Base-by-base conservation (phyloP, 2,329 filamentous ascomycete genomes). In the Rhynchosporium agropyri region DNA sequence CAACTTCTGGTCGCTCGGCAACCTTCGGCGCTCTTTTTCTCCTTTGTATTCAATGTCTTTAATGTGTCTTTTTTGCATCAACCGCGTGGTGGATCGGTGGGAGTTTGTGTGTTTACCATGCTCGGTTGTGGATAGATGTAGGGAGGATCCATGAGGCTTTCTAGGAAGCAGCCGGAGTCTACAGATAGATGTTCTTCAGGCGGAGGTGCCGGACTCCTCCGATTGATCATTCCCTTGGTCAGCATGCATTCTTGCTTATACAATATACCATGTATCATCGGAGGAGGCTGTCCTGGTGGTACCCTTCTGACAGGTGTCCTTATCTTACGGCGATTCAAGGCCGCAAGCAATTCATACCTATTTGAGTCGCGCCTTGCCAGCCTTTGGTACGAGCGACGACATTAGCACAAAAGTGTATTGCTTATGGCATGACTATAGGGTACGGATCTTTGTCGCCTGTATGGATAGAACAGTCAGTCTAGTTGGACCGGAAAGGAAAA, bases 41-140 rank as follows among this genome's bases (percentile, higher is more conserved):
- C 68, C 63, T 73, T 72, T 73, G 70, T 72, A 67, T 71, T 68
- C 64, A 67, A 71, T 68, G 70, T 72, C 66, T 63, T 69, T 72
- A 72, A 73, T 72, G 72, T 72, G 20, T 36, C 9, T 36, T 72
- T 73, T 63, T 73, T 72, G 63, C 54, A 68, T 71, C 69, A 71
- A 55, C 71, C 67, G 68, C 65, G 59, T 65, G 63, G 59, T 63
- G 62, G 65, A 29, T 65, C 33, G 48, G 48, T 43, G 42, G 13
- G 58, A 59, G 60, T 55, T 58, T 60, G 50, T 63, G 60, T 63
- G 53, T 56, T 63, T 51, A 62, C 54, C 54, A 65, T 61, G 51
- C 62, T 65, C 64, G 62, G 62, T 66, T 69, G 67, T 70, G 66
- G 63, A 65, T 67, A 67, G 56, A 53, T 60, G 66, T 54, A 45